Evolutionary conservation across 768 basidiomycete species (phyloP), one percentile per base, ranked within the genome.

Genomic region (Xerocomellus chrysenteron): DNA sequence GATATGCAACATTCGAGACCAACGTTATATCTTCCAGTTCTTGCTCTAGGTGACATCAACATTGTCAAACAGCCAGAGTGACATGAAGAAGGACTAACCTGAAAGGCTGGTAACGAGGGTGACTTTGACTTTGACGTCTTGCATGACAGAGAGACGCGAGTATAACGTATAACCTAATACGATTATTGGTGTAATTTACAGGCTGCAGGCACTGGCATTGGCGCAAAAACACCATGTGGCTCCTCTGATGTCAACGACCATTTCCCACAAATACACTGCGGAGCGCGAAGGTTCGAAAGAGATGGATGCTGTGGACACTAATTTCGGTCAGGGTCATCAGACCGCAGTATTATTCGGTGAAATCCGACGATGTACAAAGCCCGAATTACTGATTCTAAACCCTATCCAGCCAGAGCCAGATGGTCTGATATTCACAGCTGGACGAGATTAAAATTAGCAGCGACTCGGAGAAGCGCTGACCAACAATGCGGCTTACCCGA

Each of bases 401-500:
- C 26, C 26, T 4, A 26, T 26, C 26, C 26, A 26, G 26, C 26
- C 26, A 26, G 10, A 40, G 26, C 46, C 37, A 53, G 12, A 53
- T 46, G 9, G 52, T 53, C 36, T 53, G 52, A 53, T 45, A 30
- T n/a, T 53, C 44, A 17, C 45, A 46, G 44, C 52, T 53, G 39
- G 26, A 39, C 32, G 26, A 14, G 36, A 14, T 36, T 30, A 39
- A 45, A 53, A 14, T 28, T 51, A 44, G 28, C n/a, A 32, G 17
- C 33, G 24, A 36, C 26, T 26, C 26, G 26, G 26, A 26, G 26
- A 4, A 26, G 26, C 26, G 26, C 26, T 4, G 26, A 26, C 26
- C 26, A 26, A 26, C 26, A 26, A 26, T 4, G 26, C 26, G 4
- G 36, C 37, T 41, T 13, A 54, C 53, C 53, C 1, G 37, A 33